Base-by-base conservation (phyloP, 1,284 basidiomycete genomes). In the Leccinum griseonigrum region DNA sequence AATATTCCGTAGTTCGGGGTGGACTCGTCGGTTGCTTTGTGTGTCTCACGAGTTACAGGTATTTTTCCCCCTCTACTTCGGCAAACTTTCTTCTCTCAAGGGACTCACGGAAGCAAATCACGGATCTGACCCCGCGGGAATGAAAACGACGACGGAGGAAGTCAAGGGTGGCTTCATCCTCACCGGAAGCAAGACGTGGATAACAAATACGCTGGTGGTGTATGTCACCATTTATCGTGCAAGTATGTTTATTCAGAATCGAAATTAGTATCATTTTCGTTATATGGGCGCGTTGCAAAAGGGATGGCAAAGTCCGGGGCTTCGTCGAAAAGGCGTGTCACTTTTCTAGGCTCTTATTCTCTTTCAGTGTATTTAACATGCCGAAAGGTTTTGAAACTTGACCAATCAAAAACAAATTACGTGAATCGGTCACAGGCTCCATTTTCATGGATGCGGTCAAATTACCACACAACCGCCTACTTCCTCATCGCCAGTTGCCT, bases 41-140 rank as follows among this genome's bases (percentile, higher is more conserved):
- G 69, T 62, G 90, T 81, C 61, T 63, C 61, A 60, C 22, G n/a
- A 5, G 40, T 55, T 28, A 32, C 28, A 56, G 18, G 16, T 7
- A 31, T 11, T 55, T 36, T 61, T 58, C 22, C 55, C 43, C 10
- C 11, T 36, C 22, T 62, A n/a, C 48, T 29, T 22, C 18, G 34
- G 28, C 46, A 60, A 64, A 3, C 29, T 26, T 32, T 51, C 22
- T 60, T 51, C 34, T 46, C 55, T 59, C 56, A 61, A 92, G 91
- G 94, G 96, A 18, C 78, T 98, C 40, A 98, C 96, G 1, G 96
- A 98, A 78, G 94, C 97, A 1, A 96, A 98, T 71, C 95, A 98
- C 73, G 96, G 96, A 18, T 96, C 94, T 1, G 95, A 98, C 71
- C 95, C 95, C 18, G 87, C 88, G 16, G 87, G 88, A 31, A 98